Evolutionary conservation across 2,329 filamentous ascomycete species (phyloP), one percentile per base, ranked within the genome.

Genomic region (Drechmeria coniospora): DNA sequence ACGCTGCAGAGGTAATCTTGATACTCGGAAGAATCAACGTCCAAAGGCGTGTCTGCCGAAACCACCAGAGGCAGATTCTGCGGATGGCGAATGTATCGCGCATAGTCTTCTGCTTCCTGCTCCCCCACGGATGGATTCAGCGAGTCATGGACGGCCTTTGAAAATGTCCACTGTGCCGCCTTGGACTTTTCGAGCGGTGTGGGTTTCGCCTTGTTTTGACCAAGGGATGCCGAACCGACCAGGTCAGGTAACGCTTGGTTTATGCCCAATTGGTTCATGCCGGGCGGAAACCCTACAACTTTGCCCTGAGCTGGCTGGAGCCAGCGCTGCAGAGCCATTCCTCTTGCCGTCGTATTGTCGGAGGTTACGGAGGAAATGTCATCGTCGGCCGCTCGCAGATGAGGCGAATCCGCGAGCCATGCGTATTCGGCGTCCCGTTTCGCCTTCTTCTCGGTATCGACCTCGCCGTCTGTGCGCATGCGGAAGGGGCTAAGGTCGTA

Each of bases 401-500:
- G 34, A 5, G 38, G 40, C 33, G 46, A 49, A 22, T 58, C 54
- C 26, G 63, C 55, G 2, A 76, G 74, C 29, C 77, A 72, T 15
- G 78, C 53, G 29, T 82, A 80, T 8, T 67, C 77, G 8, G 81
- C 73, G 16, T 69, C 78, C 47, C 82, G 84, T 31, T 74, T 65
- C 28, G 45, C 41, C 40, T 65, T 67, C 53, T 69, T 78, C 50
- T 63, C 74, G 21, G 53, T 57, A 12, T 75, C 66, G 21, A 66
- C 60, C 17, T 78, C 67, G 20, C 61, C 52, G 21, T 74, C 68
- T 24, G 65, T 76, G 30, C 84, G 79, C 22, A 86, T 75, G 20
- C 78, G 73, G 50, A 95, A 98, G 1, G 87, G 87, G 33, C 82
- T 93, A 23, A 87, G 65, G 45, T 94, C 81, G 43, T 83, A 86